Percentiles rank a stretch among this genome's conserved stretches.
phyloP scores from a whole-genome alignment of 2,329 filamentous ascomycete genomes.

The Coniochaeta sp. region DNA sequence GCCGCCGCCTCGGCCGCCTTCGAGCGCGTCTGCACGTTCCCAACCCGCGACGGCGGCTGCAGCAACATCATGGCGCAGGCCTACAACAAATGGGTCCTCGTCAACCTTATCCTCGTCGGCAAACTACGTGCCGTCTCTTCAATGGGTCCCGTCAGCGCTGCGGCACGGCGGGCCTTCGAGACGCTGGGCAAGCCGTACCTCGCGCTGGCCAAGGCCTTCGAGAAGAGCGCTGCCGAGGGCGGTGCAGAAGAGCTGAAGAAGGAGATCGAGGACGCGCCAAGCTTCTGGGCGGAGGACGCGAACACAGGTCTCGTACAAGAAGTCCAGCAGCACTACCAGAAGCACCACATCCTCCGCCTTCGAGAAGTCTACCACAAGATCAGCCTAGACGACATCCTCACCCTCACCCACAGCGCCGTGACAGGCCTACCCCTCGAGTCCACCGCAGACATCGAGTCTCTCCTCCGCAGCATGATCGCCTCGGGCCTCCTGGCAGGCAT shows the following conservation, averaged over 20 bases:
- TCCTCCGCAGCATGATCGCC: slow-evolving; percentile 50
- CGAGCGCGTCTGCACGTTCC: slow-evolving; percentile 60
- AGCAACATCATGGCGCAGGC: slow-evolving; percentile 81
- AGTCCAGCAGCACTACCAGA: slow-evolving; percentile 64
- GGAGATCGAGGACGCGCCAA: slow-evolving; percentile 49
- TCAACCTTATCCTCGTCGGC: slow-evolving; percentile 66
- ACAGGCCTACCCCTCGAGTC: slow-evolving; percentile 37
- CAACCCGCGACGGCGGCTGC: slow-evolving; percentile 52
- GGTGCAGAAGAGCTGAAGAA: slow-evolving; percentile 43
- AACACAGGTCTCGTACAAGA: slow-evolving; percentile 66
- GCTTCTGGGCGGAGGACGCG: slow-evolving; percentile 62
- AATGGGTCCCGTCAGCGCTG: slow-evolving; percentile 26
- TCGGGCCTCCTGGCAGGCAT: slow-evolving; percentile 45
- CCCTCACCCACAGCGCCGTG: slow-evolving; percentile 45
- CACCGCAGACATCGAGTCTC: slow-evolving; percentile 34
- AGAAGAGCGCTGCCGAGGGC: slow-evolving; percentile 33
- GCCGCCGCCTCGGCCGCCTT: slow-evolving; percentile 53
- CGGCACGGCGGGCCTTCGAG: slow-evolving; percentile 48
- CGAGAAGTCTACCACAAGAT: slow-evolving; percentile 62
- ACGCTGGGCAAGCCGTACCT: slow-evolving; percentile 63
- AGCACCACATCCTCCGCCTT: slow-evolving; percentile 68
- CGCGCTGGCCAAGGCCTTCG: slow-evolving; percentile 62
- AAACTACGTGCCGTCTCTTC: slow-evolving; percentile 43
- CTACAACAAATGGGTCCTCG: slow-evolving; percentile 85
- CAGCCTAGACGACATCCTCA: slow-evolving; percentile 44